phyloP scores from a whole-genome alignment of 1,139 yeast genomes.

The Blastobotrys persicus region DNA sequence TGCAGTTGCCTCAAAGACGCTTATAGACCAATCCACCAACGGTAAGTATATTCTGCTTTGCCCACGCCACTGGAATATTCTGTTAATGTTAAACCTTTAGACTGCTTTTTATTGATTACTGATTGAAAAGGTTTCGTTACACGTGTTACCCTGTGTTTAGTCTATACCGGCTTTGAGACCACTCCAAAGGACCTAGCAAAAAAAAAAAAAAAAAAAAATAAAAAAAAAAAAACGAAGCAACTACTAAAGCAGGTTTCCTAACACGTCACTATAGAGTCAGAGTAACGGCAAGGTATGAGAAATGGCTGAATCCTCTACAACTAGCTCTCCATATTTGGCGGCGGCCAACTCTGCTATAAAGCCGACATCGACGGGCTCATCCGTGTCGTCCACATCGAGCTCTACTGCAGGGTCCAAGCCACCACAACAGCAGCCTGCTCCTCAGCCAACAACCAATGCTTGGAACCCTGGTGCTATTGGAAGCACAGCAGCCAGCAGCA shows the following conservation, averaged over 20 bases:
- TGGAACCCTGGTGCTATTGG: conserved; percentile 4
- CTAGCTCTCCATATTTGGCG: conserved; percentile 6
- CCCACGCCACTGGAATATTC: background rate
- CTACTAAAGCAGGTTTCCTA: background rate
- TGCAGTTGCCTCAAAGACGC: background rate
- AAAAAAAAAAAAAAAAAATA: background rate
- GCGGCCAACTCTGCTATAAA: conserved; percentile 9
- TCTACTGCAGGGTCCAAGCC: background rate
- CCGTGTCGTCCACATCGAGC: conserved; percentile 6
- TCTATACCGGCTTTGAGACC: background rate
- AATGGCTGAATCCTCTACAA: conserved; percentile 6
- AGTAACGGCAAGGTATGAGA: conserved; percentile 4
- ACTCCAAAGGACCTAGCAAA: background rate
- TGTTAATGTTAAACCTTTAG: background rate
- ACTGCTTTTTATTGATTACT: background rate
- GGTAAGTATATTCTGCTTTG: background rate
- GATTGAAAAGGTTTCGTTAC: background rate
- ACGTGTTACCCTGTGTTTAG: conserved; percentile 5
- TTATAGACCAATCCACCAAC: background rate
- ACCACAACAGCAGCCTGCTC: conserved; percentile 7
- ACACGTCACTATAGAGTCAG: background rate
- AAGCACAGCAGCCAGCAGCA: conserved; percentile 1
- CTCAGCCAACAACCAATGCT: background rate
- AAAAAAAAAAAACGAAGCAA: background rate
- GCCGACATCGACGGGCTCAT: conserved; percentile 12